Evolutionary conservation across 768 basidiomycete species (phyloP), one percentile per base, ranked within the genome.

Genomic region (Leccinum rimulosum): DNA sequence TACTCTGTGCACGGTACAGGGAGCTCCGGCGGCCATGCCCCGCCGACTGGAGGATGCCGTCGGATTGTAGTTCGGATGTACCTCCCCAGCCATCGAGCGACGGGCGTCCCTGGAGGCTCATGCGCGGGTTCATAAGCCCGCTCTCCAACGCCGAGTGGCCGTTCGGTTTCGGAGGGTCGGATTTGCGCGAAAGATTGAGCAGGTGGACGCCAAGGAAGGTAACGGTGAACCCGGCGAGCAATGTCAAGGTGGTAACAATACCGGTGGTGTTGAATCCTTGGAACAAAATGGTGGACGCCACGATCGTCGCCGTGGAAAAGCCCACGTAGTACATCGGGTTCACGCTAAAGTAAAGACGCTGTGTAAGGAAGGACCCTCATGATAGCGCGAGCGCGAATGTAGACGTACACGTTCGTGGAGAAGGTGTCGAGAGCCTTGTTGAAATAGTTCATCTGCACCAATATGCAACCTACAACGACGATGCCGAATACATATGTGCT

Each of bases 241-340:
- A 86, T 2, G 94, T 95, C 31, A 95, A 67, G 33, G 92, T 93
- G 71, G 93, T 91, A 25, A 22, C 22, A 22, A 84, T 82, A 12
- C 84, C 87, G 59, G 87, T 84, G 6, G 93, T 98, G 76, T 98
- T 94, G 80, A 98, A 90, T 0, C 97, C 97, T 79, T 95, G 91
- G 82, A 98, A 98, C 61, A 99, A 83, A 66, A 99, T 96, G 60
- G 97, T 83, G 61, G 94, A 97, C 0, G 97, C 94, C 47, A 97
- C 80, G 69, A 96, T 89, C 50, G 95, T 98, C 5, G 89, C 88
- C 2, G 91, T 91, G 17, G 93, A 93, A 78, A 99, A 99, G 72
- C 92, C 89, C 73, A 98, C 96, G 69, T 95, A 98, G 76, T 98
- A 98, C 80, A 97, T 89, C 0, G 95, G 96, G 72, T 98, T 98